Base-by-base conservation (phyloP, 164 flowering plant species). In the Vitis riparia region DNA sequence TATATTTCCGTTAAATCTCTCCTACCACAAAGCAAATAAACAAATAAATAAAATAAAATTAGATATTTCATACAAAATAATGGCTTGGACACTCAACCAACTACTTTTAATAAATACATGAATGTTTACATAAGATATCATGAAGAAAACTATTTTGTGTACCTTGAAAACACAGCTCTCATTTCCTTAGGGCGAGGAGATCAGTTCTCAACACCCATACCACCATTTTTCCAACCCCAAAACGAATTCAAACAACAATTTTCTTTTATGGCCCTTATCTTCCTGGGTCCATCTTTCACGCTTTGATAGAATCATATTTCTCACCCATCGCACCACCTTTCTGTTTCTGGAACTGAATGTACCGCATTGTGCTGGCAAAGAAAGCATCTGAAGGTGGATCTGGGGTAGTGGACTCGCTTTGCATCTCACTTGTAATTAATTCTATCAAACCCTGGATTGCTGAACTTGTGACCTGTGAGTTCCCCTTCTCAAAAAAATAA, bases 251-350 rank as follows among this genome's bases (percentile, higher is more conserved):
- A 37, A 37, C 44, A 37, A 37, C 44, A 37, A 37, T 37, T 37
- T 37, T 37, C 44, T 37, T 37, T 37, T 37, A 37, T 6, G 7
- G 44, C 44, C 7, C 44, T 37, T 37, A 37, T 37, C 44, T 37
- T 37, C 44, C 5, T 37, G 44, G 44, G 44, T 37, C 44, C 44
- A 3, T 52, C 71, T 27, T 62, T 84, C 82, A 89, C 72, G 79
- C 85, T 80, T 90, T 91, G 70, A 95, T 85, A 30, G 89, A 56
- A 67, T 84, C 97, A 37, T 87, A 93, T 70, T 85, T 93, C 76
- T 90, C 98, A 57, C 99, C 92, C 78, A 95, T 79, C 3, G 83
- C 82, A 60, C 99, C 98, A 48, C 97, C 98, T 78, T 95, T 95
- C 76, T 91, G 92, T 81, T 93, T 95, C 79, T 95, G 98, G 83